phyloP scores from a whole-genome alignment of 2,329 filamentous ascomycete species.

The Colletotrichum liaoningense region DNA sequence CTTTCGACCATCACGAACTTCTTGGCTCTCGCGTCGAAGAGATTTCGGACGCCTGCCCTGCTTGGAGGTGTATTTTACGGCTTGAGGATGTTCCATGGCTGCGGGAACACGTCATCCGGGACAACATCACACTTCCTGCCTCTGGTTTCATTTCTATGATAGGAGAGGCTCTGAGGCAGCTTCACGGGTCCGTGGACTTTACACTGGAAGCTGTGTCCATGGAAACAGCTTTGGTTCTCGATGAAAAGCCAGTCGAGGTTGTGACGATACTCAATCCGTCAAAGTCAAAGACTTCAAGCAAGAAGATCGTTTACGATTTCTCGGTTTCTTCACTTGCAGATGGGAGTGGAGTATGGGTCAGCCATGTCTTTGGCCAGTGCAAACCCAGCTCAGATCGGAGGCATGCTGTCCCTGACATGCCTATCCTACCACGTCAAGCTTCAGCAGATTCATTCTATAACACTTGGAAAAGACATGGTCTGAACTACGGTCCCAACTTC shows the following conservation, averaged over 20 bases:
- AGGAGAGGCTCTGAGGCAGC: conserved; percentile 23
- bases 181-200: conserved; percentile 36
- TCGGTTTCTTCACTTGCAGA: conserved; percentile 43
- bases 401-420: not conserved
- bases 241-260: conserved; percentile 43
- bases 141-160: conserved; percentile 26
- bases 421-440: conserved; percentile 37
- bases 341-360: conserved; percentile 21
- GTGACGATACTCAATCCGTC: conserved; percentile 44
- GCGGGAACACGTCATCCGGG: conserved; percentile 8
- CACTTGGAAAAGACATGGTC: conserved; percentile 42
- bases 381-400: not conserved
- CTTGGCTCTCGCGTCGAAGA: conserved; percentile 25
- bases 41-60: conserved; percentile 15
- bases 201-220: conserved; percentile 44
- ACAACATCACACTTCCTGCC: conserved; percentile 16
- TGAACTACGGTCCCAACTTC: conserved; percentile 43
- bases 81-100: conserved; percentile 26
- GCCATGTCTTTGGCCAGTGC: conserved; percentile 16
- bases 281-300: conserved; percentile 39
- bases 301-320: conserved; percentile 46
- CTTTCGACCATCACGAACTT: conserved; percentile 24
- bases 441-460: conserved; percentile 41
- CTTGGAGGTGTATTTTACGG: conserved; percentile 28
- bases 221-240: conserved; percentile 45